phyloP scores from a whole-genome alignment of 2,329 filamentous ascomycete species.

The Colletotrichum sp. region DNA sequence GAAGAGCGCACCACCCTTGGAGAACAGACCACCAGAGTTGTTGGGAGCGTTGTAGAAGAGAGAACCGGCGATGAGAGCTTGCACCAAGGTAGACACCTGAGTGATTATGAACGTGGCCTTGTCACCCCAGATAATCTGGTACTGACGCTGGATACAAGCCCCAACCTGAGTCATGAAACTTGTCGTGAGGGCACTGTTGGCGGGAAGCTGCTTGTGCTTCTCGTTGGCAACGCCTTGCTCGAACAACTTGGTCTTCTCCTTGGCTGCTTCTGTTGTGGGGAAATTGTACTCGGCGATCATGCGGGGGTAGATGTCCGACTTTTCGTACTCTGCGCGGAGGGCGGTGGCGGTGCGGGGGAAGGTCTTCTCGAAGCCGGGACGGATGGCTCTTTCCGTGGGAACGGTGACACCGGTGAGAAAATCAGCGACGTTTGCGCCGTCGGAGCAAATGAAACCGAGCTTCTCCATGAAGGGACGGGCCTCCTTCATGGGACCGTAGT shows the following conservation, averaged over 20 bases:
- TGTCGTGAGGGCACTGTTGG: conserved; percentile 61
- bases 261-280: conserved; percentile 52
- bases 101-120: conserved; percentile 68
- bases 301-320: conserved; percentile 50
- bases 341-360: conserved; percentile 51
- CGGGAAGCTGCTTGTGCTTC: conserved; percentile 58
- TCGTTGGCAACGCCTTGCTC: conserved; percentile 54
- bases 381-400: conserved; percentile 71
- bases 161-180: conserved; percentile 60
- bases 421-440: conserved; percentile 68
- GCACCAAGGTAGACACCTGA: conserved; percentile 59
- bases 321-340: conserved; percentile 55
- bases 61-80: conserved; percentile 68
- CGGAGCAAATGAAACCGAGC: conserved; percentile 66
- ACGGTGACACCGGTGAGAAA: conserved; percentile 71
- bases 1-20: conserved; percentile 69
- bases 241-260: conserved; percentile 58
- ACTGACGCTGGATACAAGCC: conserved; percentile 63
- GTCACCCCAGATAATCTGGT: conserved; percentile 70
- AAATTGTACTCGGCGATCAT: conserved; percentile 65
- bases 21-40: conserved; percentile 65
- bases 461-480: conserved; percentile 69
- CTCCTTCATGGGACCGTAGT: conserved; percentile 63
- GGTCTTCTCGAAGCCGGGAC: conserved; percentile 35
- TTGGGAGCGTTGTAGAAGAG: conserved; percentile 69